Percentiles rank a stretch among this genome's conserved stretches.
Conservation (phyloP, 495 filamentous ascomycete genomes). For the Trichoderma asperelloides region DNA sequence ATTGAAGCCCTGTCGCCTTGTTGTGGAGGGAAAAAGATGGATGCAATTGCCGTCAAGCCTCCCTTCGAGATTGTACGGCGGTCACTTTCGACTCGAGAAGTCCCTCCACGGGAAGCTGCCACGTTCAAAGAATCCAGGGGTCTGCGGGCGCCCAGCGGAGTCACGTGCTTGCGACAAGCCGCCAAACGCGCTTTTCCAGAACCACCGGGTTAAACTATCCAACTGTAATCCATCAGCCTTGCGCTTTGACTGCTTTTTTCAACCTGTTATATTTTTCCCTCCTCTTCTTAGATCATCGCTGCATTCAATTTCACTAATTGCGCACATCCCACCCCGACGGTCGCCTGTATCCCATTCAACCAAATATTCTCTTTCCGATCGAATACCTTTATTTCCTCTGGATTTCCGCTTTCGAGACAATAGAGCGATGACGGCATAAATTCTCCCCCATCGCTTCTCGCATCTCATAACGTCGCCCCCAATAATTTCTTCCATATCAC, state of each 20-base stretch:
- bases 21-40: not conserved
- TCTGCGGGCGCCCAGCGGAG: conserved; percentile 15
- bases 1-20: not conserved
- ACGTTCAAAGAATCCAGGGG: conserved; percentile 32
- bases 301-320: not conserved
- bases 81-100: not conserved
- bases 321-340: not conserved
- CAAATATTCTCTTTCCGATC: not conserved
- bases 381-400: not conserved
- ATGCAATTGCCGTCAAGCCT: not conserved
- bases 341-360: not conserved
- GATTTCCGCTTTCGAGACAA: not conserved
- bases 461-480: not conserved
- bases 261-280: not conserved
- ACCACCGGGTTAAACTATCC: conserved; percentile 9
- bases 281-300: not conserved
- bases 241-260: not conserved
- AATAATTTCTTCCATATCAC: conserved; percentile 13
- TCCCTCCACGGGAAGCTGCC: conserved; percentile 24
- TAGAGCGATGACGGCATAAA: conserved; percentile 4
- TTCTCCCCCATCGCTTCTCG: not conserved
- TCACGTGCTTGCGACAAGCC: conserved; percentile 20
- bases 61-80: not conserved
- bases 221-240: conserved; percentile 13
- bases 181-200: conserved; percentile 14